These are phyloP conservation scores for Komagataella phaffii DNA, from an alignment of 805 yeast genomes.

Conservation along the genomic window DNA sequence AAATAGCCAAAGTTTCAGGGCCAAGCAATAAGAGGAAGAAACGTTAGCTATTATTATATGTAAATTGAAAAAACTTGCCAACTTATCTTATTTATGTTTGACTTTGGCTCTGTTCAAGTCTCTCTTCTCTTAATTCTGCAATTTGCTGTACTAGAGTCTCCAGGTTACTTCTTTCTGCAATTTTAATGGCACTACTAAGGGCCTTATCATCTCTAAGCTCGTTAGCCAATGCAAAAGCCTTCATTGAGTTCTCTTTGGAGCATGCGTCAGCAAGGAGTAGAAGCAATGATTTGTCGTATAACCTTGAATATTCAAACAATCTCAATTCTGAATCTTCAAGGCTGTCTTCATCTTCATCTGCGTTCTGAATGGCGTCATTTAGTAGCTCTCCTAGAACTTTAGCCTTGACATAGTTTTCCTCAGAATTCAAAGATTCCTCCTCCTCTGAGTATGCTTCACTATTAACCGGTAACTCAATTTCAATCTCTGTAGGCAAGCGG, in stretches of 20 bases:
- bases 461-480: conserved; percentile 41
- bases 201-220: conserved; percentile 70
- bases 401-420: conserved; percentile 51
- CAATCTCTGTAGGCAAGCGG: conserved; percentile 72
- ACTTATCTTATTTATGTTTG: neutral
- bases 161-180: conserved; percentile 63
- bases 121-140: conserved; percentile 36
- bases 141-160: conserved; percentile 38
- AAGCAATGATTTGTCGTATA: conserved; percentile 67
- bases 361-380: conserved; percentile 36
- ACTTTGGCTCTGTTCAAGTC: conserved; percentile 17
- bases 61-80: neutral
- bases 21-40: conserved; percentile 5
- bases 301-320: conserved; percentile 35
- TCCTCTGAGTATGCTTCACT: conserved; percentile 11
- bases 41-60: neutral
- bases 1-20: conserved; percentile 37
- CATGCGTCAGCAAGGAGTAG: conserved; percentile 68
- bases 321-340: conserved; percentile 30
- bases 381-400: conserved; percentile 48
- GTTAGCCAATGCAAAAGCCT: conserved; percentile 57
- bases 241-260: conserved; percentile 43
- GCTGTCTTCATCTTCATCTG: conserved; percentile 21
- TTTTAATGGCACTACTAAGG: conserved; percentile 68
- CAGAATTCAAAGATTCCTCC: conserved; percentile 27